Percentiles rank a stretch among this genome's conserved stretches.
These are phyloP conservation scores for Russula emetica DNA, from an alignment of 768 basidiomycete species.

Conservation along the genomic window DNA sequence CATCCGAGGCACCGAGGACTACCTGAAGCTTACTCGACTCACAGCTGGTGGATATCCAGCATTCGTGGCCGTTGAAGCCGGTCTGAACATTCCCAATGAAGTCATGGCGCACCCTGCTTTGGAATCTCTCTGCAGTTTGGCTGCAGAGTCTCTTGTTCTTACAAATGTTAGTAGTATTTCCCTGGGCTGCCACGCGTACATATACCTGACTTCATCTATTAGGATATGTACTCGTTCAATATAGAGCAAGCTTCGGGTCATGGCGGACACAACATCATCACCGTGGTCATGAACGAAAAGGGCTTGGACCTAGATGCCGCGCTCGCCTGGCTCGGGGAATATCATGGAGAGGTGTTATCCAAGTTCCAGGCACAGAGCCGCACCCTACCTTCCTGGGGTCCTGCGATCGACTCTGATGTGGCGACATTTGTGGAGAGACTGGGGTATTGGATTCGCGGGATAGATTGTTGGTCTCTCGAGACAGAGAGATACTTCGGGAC, in stretches of 20 bases:
- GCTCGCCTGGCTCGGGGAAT: conserved; percentile 58
- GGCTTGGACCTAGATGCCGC: conserved; percentile 57
- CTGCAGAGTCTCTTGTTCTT: conserved; percentile 49
- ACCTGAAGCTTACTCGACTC: conserved; percentile 49
- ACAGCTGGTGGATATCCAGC: conserved; percentile 51
- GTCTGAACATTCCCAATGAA: conserved; percentile 50
- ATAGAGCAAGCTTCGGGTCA: conserved; percentile 63
- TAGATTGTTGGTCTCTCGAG: conserved; percentile 69
- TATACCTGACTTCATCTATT: conserved; percentile 18
- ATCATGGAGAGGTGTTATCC: conserved; percentile 51
- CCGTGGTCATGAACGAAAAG: conserved; percentile 61
- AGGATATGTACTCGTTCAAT: conserved; percentile 78
- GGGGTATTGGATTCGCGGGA: conserved; percentile 69
- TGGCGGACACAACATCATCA: conserved; percentile 66
- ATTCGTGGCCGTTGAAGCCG: conserved; percentile 54
- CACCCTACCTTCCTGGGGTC: conserved; percentile 58
- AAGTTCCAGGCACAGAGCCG: conserved; percentile 38
- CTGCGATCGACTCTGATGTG: conserved; percentile 56
- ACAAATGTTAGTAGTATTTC: conserved; percentile 34
- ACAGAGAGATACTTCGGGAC: conserved; percentile 65
- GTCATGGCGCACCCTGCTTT: conserved; percentile 51
- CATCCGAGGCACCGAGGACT: conserved; percentile 45
- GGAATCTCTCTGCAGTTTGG: conserved; percentile 42
- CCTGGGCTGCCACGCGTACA: neutral
- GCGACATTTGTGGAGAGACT: conserved; percentile 56